phyloP scores from a whole-genome alignment of 208 protist genomes.

The Acanthamoeba sp. region DNA sequence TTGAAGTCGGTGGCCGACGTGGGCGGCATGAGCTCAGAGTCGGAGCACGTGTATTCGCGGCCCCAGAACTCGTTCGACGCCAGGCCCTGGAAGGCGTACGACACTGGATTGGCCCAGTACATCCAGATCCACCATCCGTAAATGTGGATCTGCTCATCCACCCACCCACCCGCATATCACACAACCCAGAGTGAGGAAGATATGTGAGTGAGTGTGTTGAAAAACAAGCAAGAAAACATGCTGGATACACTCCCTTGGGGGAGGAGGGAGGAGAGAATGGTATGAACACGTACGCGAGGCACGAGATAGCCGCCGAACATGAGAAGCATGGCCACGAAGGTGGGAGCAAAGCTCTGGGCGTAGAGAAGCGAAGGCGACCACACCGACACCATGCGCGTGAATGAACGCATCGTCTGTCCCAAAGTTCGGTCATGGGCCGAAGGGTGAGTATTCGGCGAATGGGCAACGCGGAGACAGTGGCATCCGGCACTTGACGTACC shows the following conservation, averaged over 20 bases:
- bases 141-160: background rate
- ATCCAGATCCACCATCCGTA: slow-evolving; percentile 60
- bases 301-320: slow-evolving; percentile 73
- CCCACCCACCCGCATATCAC: too few species aligned
- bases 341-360: slow-evolving; percentile 65
- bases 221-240: too few species aligned
- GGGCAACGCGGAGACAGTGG: too few species aligned
- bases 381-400: slow-evolving; percentile 18
- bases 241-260: too few species aligned
- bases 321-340: slow-evolving; percentile 13
- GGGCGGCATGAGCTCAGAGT: background rate
- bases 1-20: background rate
- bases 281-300: background rate
- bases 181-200: too few species aligned
- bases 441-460: too few species aligned
- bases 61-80: slow-evolving; percentile 20
- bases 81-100: slow-evolving; percentile 45
- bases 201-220: too few species aligned
- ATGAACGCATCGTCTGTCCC: slow-evolving; percentile 25
- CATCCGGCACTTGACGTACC: background rate
- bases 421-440: too few species aligned
- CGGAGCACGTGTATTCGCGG: background rate
- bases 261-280: too few species aligned
- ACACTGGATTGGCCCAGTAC: slow-evolving; percentile 48
- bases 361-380: background rate